A percentile compares a stretch with the other conserved stretches of the same genome.
phyloP scores from a whole-genome alignment of 1,284 basidiomycete genomes.

The Rhodotorula mucilaginosa region DNA sequence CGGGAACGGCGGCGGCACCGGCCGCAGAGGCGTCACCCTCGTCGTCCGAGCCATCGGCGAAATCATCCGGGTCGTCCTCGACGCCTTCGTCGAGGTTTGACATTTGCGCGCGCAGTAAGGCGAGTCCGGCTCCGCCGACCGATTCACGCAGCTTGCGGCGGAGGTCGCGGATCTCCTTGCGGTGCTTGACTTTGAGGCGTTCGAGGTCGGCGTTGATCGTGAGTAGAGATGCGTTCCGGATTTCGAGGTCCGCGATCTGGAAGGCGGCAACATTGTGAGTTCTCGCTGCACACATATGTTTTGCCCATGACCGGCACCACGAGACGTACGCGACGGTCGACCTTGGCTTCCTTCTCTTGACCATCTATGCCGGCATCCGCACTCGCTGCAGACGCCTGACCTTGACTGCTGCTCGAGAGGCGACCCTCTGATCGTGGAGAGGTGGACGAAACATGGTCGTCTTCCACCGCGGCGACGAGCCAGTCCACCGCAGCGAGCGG shows the following conservation, averaged over 20 bases:
- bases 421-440: neutral
- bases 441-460: neutral
- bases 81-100: constrained; percentile 7
- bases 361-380: constrained; percentile 9
- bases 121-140: constrained; percentile 3
- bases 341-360: constrained; percentile 23
- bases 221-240: constrained; percentile 51
- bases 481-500: constrained; percentile 9
- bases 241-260: constrained; percentile 52
- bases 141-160: constrained; percentile 39
- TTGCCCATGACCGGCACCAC: neutral
- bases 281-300: too few species aligned
- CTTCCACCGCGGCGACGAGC: neutral
- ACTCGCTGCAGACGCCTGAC: neutral
- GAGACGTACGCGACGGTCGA: constrained; percentile 23
- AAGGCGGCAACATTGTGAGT: neutral
- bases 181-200: constrained; percentile 49
- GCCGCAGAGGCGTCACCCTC: constrained; percentile 1
- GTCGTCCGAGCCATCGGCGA: constrained; percentile 4
- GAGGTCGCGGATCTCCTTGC: constrained; percentile 48
- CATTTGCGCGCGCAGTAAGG: neutral
- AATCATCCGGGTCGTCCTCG: constrained; percentile 22
- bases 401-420: constrained; percentile 10
- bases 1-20: neutral
- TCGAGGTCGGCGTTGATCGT: constrained; percentile 52